Base-by-base conservation (phyloP, 2,329 filamentous ascomycete genomes). In the Alternaria gaisen region DNA sequence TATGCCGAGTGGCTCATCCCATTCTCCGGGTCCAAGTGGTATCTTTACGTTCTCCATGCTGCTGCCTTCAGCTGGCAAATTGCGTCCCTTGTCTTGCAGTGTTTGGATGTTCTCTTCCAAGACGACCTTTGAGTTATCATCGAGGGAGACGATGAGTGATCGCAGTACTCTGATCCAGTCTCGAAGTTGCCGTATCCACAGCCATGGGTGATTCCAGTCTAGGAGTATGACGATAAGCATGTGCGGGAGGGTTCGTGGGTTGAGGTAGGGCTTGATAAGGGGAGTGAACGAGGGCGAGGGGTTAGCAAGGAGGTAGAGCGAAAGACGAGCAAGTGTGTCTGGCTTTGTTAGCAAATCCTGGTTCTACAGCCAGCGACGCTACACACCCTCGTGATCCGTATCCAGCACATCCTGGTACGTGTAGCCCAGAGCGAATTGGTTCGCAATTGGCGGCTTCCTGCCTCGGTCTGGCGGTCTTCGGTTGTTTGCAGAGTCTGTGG, bases 381-480 rank as follows among this genome's bases (percentile, higher is more conserved):
- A 43, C 79, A 60, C 80, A 93, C 92, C 92, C 84, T 97, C 94
- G 79, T 97, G 93, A 76, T 97, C 94, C 58, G 92, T 91, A 79
- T 97, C 94, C 38, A 97, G 85, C 38, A 97, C 93, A 80, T 97
- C 93, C 77, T 96, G 93, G 80, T 97, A 97, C 55, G 94, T 97
- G 78, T 97, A 97, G 53, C 94, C 94, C 61, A 97, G 82, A 11
- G 94, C 94, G 79, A 97, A 97, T 75, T 91, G 91, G 76, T 97
- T 97, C 56, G 94, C 94, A 73, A 97, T 87, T 22, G 93, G 92
- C 2, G 92, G 90, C 63, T 86, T 86, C 77, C 69, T 79, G 73
- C 71, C 69, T 75, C 83, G 72, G 74, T 84, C 76, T 84, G 84
- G 72, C 82, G 84, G 79, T 86, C 88, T 68, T 83, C 80, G 71